Evolutionary conservation across 768 basidiomycete genomes (phyloP), one percentile per base, ranked within the genome.

Genomic region (Gloeopeniophorella convolvens): DNA sequence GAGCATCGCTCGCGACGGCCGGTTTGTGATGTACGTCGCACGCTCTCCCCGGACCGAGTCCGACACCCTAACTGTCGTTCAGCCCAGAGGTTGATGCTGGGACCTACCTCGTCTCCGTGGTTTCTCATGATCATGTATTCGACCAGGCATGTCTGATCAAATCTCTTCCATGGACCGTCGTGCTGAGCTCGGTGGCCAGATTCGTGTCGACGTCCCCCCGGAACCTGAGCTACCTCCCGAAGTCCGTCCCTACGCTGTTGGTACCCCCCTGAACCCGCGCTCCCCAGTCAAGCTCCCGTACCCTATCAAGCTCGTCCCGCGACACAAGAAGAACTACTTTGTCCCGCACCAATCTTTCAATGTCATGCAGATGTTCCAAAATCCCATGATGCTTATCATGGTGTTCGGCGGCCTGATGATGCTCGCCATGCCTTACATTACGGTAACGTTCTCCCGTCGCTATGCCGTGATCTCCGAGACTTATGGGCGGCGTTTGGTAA

Each of bases 331-430:
- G 59, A 68, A 60, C 42, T 91, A 83, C 64, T 89, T 85, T 62
- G 70, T 80, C 24, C 80, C 84, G 21, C 76, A 64, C 27, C 77
- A 89, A 63, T 78, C 80, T 15, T 91, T 91, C 73, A 84, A 84
- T 64, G 55, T 88, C 20, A 47, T 84, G 49, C 78, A 71, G 45
- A 89, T 91, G 84, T 70, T 91, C 60, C 78, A 82, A 50, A 91
- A 80, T 62, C 88, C 88, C 6, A 89, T 91, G 88, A 85, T 86
- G 74, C 67, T 91, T 50, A 74, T 89, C 64, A 85, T 87, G 80
- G 72, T 79, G 26, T 65, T 76, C 56, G 83, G 76, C 37, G 87
- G 75, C 31, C 69, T 66, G 42, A 77, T 88, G 77, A 75, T 85
- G 69, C 65, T 90, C 23, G 77, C 73, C 20, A 82, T 79, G 77